phyloP scores from a whole-genome alignment of 345 rosid genomes.

The Citrus inodora region DNA sequence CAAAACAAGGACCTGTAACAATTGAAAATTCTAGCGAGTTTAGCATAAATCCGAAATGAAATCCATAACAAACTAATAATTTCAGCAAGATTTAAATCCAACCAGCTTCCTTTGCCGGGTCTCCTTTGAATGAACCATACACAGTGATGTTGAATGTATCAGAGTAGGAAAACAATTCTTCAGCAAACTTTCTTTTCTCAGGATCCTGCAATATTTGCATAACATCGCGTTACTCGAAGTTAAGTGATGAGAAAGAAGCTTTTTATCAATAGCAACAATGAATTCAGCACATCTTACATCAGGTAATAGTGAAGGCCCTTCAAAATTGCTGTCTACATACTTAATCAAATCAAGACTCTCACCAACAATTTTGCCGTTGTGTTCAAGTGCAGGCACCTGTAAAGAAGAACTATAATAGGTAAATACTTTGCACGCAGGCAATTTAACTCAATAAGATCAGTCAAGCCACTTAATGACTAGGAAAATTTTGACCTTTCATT shows the following conservation, averaged over 20 bases:
- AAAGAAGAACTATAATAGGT: not conserved
- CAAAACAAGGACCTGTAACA: conserved; percentile 62
- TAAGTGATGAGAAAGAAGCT: not conserved
- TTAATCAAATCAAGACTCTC: conserved; percentile 84
- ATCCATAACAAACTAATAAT: not conserved
- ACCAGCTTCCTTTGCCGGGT: conserved; percentile 56
- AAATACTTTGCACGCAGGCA: too few relatives aligned
- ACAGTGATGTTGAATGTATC: conserved; percentile 45
- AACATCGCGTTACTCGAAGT: conserved; percentile 1
- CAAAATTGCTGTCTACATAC: conserved; percentile 70
- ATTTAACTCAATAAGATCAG: too few relatives aligned
- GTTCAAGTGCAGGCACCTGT: conserved; percentile 91
- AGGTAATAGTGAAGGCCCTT: conserved; percentile 74
- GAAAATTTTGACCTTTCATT: too few relatives aligned
- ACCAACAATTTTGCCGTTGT: conserved; percentile 77
- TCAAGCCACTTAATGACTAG: too few relatives aligned
- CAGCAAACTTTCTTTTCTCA: conserved; percentile 49
- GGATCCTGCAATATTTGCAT: conserved; percentile 56
- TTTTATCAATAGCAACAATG: not conserved
- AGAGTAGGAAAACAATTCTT: conserved; percentile 54
- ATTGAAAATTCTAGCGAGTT: not conserved
- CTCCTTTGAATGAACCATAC: conserved; percentile 59
- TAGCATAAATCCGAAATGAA: too few relatives aligned
- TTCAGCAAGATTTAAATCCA: conserved; percentile 2
- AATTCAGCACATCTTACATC: conserved; percentile 36